Conservation (phyloP, 306 rosid genomes). For the Prunus mira region DNA sequence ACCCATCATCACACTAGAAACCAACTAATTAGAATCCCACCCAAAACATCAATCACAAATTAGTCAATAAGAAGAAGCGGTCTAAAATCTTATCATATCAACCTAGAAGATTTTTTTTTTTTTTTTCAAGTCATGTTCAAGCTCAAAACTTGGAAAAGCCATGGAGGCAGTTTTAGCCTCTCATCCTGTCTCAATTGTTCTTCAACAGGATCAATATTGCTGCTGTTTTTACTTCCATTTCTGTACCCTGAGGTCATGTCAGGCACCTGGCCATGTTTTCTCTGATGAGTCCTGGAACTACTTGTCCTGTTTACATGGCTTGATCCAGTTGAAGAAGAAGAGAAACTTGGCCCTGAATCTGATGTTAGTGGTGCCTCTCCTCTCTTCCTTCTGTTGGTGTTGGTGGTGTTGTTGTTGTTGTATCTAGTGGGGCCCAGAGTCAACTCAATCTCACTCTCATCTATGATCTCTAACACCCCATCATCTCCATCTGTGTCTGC, state of each 20-base stretch:
- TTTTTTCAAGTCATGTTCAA: conserved; percentile 42
- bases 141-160: conserved; percentile 67
- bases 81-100: conserved; percentile 30
- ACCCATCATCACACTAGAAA: conserved; percentile 31
- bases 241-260: conserved; percentile 32
- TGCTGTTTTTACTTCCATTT: conserved; percentile 24
- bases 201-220: conserved; percentile 27
- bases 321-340: conserved; percentile 75
- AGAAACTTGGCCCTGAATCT: conserved; percentile 57
- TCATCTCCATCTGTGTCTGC: conserved; percentile 32
- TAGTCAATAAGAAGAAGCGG: conserved; percentile 35
- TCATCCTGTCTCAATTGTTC: conserved; percentile 51
- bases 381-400: conserved; percentile 41
- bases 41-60: conserved; percentile 44
- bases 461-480: conserved; percentile 48
- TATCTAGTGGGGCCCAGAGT: conserved; percentile 74
- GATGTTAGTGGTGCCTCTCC: conserved; percentile 47
- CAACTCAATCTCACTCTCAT: conserved; percentile 73
- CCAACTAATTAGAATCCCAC: conserved; percentile 15
- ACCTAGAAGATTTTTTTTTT: conserved; percentile 19
- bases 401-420: neutral
- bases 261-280: conserved; percentile 30
- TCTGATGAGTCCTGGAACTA: conserved; percentile 27
- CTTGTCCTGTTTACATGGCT: conserved; percentile 53
- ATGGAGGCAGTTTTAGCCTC: conserved; percentile 56